Conservation (phyloP, 805 yeast genomes). For the Cyberlindnera misumaiensis region DNA sequence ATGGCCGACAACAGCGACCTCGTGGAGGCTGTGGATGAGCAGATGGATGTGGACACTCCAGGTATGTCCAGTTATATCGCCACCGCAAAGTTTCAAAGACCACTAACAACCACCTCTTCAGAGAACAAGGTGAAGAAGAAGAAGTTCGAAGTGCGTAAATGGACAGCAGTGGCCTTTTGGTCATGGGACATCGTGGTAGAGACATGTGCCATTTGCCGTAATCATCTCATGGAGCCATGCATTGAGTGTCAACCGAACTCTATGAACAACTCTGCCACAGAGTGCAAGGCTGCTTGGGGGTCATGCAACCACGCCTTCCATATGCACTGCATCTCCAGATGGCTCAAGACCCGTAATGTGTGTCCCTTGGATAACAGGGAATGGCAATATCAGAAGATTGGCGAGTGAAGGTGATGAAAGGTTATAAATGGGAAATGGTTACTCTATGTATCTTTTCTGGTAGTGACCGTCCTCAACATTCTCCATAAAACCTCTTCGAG, state of each 20-base stretch:
- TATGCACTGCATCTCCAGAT: constrained; percentile 89
- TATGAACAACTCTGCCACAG: constrained; percentile 52
- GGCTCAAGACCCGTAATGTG: constrained; percentile 92
- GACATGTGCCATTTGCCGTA: constrained; percentile 96
- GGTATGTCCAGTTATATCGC: too few species aligned
- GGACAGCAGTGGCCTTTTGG: constrained; percentile 99
- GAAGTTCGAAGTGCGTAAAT: constrained; percentile 87
- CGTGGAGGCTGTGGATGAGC: not conserved
- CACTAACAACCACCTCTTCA: not conserved
- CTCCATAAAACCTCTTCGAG: constrained; percentile 12
- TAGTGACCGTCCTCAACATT: not conserved
- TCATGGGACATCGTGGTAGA: constrained; percentile 97
- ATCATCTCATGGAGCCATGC: constrained; percentile 97
- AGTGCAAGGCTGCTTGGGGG: constrained; percentile 97
- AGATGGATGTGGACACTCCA: not conserved
- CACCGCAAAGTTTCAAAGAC: too few species aligned
- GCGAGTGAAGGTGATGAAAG: constrained; percentile 35
- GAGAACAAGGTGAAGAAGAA: constrained; percentile 33
- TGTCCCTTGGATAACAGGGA: constrained; percentile 95
- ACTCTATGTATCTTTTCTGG: not conserved
- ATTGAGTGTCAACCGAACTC: constrained; percentile 91
- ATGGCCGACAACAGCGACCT: too few species aligned
- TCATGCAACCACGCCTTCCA: constrained; percentile 98
- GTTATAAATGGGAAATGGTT: not conserved
- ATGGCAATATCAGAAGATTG: constrained; percentile 75